Evolutionary conservation across 2,329 filamentous ascomycete species (phyloP).

Genomic region (Xylariaceae sp.): DNA sequence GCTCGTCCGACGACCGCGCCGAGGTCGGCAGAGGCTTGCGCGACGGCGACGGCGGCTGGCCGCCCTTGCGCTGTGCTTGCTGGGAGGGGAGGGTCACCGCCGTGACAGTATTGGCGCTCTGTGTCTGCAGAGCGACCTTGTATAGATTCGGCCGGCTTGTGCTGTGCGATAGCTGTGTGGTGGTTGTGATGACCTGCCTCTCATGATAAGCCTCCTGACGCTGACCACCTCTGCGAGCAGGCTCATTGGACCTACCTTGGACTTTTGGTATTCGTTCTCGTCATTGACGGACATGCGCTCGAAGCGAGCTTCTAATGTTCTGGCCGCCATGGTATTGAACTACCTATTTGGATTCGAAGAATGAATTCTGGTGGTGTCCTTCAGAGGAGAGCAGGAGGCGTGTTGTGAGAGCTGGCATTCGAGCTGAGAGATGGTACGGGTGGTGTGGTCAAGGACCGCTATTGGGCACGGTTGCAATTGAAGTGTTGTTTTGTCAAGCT

Average conservation of each 20-base stretch:
- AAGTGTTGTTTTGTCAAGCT: no score
- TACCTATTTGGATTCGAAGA: constrained; percentile 1
- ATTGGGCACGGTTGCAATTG: no score
- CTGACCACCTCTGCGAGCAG: constrained; percentile 14
- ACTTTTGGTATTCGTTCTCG: constrained; percentile 76
- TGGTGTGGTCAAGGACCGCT: no score
- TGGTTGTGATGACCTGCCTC: constrained; percentile 37
- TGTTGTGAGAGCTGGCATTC: neutral
- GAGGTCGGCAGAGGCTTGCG: constrained; percentile 41
- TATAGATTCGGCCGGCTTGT: constrained; percentile 71
- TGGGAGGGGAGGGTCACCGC: constrained; percentile 63
- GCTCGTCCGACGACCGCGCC: constrained; percentile 38
- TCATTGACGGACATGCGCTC: constrained; percentile 86
- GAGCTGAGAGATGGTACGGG: neutral
- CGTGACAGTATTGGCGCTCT: constrained; percentile 56
- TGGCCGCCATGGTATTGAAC: constrained; percentile 61
- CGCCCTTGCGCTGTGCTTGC: constrained; percentile 47
- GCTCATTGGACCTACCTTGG: constrained; percentile 54
- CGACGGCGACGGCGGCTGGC: constrained; percentile 40
- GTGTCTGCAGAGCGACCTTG: constrained; percentile 76
- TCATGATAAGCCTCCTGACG: constrained; percentile 24
- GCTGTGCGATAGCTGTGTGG: constrained; percentile 39
- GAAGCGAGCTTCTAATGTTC: constrained; percentile 76
- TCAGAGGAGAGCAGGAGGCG: neutral
- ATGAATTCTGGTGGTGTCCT: neutral